phyloP scores from a whole-genome alignment of 1,139 yeast species.

The Zhuliangozyma parablackwelliae region DNA sequence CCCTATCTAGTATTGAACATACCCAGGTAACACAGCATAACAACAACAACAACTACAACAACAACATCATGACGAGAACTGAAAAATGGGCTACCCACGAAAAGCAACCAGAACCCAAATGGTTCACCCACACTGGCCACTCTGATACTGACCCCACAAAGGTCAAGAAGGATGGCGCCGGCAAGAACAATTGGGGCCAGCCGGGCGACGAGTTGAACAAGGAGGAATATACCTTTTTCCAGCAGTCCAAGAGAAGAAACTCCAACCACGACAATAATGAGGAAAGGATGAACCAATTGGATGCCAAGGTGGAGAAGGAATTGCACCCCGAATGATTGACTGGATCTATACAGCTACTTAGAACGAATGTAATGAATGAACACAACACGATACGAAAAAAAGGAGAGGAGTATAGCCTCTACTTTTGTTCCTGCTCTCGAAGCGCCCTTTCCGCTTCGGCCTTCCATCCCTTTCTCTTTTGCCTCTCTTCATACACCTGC shows the following conservation, averaged over 20 bases:
- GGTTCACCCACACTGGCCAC: constrained; percentile 74
- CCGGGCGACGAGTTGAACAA: constrained; percentile 63
- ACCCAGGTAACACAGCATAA: too few relatives aligned
- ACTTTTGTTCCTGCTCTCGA: constrained; percentile 14
- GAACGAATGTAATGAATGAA: neutral
- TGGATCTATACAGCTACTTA: neutral
- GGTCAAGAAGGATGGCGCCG: constrained; percentile 82
- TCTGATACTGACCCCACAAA: constrained; percentile 65
- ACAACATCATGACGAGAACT: constrained; percentile 68
- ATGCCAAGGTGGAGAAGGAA: constrained; percentile 20
- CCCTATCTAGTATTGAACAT: too few relatives aligned
- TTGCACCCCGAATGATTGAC: constrained; percentile 2
- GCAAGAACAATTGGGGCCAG: constrained; percentile 73
- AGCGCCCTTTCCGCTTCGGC: constrained; percentile 34
- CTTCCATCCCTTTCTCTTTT: constrained; percentile 75
- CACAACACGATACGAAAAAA: too few relatives aligned
- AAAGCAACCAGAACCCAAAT: constrained; percentile 52
- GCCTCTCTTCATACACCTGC: constrained; percentile 72
- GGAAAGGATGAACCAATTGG: constrained; percentile 20
- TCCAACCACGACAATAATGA: constrained; percentile 37
- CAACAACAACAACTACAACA: neutral
- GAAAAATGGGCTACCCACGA: constrained; percentile 73
- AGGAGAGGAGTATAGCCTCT: neutral
- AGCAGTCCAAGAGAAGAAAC: constrained; percentile 33
- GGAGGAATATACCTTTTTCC: constrained; percentile 21